Conservation (phyloP, 371 early-diverging fungal species). For the Mortierella sp. region DNA sequence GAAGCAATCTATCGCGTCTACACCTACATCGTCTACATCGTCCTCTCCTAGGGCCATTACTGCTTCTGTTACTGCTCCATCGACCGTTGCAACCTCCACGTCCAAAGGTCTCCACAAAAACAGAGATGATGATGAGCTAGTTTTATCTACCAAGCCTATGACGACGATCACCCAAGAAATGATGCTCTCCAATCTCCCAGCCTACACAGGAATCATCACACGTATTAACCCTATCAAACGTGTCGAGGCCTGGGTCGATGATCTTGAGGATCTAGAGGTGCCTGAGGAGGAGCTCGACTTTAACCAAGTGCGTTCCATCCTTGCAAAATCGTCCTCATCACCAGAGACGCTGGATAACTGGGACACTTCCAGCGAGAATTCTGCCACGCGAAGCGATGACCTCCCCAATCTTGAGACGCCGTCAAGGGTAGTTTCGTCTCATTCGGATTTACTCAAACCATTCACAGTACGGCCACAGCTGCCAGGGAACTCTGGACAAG, state of each 20-base stretch:
- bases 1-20: slow-evolving; percentile 7
- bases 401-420: neutral
- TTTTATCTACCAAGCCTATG: slow-evolving; percentile 22
- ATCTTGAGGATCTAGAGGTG: slow-evolving; percentile 40
- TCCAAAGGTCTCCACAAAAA: slow-evolving; percentile 13
- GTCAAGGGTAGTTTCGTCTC: neutral
- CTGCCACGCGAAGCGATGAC: slow-evolving; percentile 14
- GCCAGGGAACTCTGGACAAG: too few relatives aligned
- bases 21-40: slow-evolving; percentile 25
- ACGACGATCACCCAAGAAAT: slow-evolving; percentile 46
- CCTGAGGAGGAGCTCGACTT: slow-evolving; percentile 42
- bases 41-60: slow-evolving; percentile 28
- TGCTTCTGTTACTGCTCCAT: slow-evolving; percentile 26
- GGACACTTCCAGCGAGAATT: slow-evolving; percentile 41
- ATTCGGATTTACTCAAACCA: too few relatives aligned
- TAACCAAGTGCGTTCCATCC: slow-evolving; percentile 35
- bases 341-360: slow-evolving; percentile 32
- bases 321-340: slow-evolving; percentile 22
- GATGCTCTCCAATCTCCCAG: slow-evolving; percentile 38
- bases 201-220: slow-evolving; percentile 42
- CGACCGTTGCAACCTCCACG: slow-evolving; percentile 15
- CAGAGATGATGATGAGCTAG: slow-evolving; percentile 18
- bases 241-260: slow-evolving; percentile 49
- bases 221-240: slow-evolving; percentile 46
- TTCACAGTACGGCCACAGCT: too few relatives aligned